These are phyloP conservation scores for Fusarium sp. DNA, from an alignment of 2,329 filamentous ascomycete species.

Conservation along the genomic window DNA sequence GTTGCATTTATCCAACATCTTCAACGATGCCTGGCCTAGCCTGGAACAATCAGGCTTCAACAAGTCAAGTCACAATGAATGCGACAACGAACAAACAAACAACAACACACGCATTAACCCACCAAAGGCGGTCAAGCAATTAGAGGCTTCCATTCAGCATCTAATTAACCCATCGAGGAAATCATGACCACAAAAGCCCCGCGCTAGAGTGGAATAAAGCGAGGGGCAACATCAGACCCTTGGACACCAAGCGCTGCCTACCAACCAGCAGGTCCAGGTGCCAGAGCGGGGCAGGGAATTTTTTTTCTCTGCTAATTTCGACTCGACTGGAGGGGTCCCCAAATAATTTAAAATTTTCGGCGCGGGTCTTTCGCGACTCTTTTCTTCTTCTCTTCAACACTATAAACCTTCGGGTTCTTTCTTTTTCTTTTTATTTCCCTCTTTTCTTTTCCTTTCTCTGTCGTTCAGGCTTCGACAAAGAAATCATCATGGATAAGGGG, in stretches of 20 bases:
- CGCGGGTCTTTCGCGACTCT: conserved; percentile 39
- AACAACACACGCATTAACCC: neutral
- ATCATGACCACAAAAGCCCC: conserved; percentile 41
- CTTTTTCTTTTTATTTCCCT: conserved; percentile 28
- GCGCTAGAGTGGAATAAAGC: conserved; percentile 41
- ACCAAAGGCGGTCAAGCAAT: conserved; percentile 20
- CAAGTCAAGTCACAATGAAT: neutral
- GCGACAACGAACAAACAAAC: neutral
- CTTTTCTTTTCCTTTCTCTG: conserved; percentile 36
- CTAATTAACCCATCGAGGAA: conserved; percentile 25
- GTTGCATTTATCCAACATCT: conserved; percentile 29
- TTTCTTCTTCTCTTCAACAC: conserved; percentile 33
- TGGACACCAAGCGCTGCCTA: conserved; percentile 2
- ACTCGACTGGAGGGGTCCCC: conserved; percentile 33
- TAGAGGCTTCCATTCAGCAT: conserved; percentile 7
- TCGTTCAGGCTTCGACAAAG: conserved; percentile 42
- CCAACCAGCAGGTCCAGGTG: conserved; percentile 22
- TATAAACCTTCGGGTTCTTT: conserved; percentile 41
- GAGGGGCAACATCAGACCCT: conserved; percentile 41
- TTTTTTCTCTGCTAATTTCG: conserved; percentile 40
- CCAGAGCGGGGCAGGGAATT: conserved; percentile 42
- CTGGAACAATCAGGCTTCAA: neutral
- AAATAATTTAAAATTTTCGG: conserved; percentile 43
- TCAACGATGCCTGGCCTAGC: conserved; percentile 7
- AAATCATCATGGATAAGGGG: conserved; percentile 64